Evolutionary conservation across 208 protist species (phyloP).

Genomic region (Angomonas ambiguus): DNA sequence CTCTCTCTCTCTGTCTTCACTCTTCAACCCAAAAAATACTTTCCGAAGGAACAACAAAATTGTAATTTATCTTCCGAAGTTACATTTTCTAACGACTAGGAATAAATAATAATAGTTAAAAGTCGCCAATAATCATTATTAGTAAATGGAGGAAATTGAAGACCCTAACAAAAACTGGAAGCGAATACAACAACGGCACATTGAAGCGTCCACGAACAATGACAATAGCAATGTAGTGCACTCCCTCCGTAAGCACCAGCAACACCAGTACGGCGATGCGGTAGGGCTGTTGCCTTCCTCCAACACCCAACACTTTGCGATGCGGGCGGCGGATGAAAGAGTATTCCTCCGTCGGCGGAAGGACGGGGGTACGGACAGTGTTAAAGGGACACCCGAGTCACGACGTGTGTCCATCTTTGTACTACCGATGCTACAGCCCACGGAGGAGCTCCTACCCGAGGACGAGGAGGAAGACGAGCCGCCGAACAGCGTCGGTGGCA

Average conservation of each 20-base stretch:
- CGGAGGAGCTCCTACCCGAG: not conserved
- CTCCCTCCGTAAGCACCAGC: not conserved
- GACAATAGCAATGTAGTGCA: not conserved
- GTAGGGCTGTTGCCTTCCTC: not conserved
- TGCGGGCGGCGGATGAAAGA: not conserved
- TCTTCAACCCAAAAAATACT: too few species aligned
- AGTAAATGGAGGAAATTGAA: not conserved
- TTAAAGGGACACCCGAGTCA: not conserved
- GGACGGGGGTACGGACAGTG: not conserved
- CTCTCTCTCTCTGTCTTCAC: too few species aligned
- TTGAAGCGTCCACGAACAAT: not conserved
- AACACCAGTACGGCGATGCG: not conserved
- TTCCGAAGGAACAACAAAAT: not conserved
- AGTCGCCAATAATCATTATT: not conserved
- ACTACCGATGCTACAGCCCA: not conserved
- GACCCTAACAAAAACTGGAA: slow-evolving; percentile 2
- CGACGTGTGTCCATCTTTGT: not conserved
- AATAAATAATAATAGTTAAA: too few species aligned
- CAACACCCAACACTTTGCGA: not conserved
- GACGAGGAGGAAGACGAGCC: not conserved
- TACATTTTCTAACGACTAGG: too few species aligned
- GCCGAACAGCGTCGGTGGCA: too few species aligned
- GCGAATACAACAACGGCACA: not conserved
- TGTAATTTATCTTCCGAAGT: too few species aligned
- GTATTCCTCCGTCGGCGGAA: not conserved